These are phyloP conservation scores for Nigrograna mackinnonii DNA, from an alignment of 2,329 filamentous ascomycete genomes.

Conservation along the genomic window DNA sequence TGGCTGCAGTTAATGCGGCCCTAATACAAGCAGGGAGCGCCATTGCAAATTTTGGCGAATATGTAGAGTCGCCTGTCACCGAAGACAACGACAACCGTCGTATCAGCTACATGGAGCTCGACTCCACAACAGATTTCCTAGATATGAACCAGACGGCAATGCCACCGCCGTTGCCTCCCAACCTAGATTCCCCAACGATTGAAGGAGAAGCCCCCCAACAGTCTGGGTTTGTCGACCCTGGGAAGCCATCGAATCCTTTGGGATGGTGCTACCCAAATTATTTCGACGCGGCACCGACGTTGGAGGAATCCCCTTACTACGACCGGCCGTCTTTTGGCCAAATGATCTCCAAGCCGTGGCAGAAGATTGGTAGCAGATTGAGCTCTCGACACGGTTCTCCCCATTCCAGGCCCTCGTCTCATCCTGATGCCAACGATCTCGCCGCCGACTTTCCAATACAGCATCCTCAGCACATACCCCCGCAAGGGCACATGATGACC, in stretches of 20 bases:
- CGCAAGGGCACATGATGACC: conserved; percentile 11
- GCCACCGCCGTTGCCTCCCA: conserved; percentile 23
- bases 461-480: conserved; percentile 13
- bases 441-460: conserved; percentile 25
- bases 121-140: conserved; percentile 30
- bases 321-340: conserved; percentile 36
- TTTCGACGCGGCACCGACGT: conserved; percentile 35
- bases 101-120: conserved; percentile 44
- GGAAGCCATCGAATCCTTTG: conserved; percentile 32
- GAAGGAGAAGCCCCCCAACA: neutral
- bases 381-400: conserved; percentile 26
- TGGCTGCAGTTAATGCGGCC: conserved; percentile 36
- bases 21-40: conserved; percentile 26
- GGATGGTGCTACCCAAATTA: conserved; percentile 38
- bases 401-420: conserved; percentile 25
- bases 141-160: conserved; percentile 31
- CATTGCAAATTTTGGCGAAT: conserved; percentile 18
- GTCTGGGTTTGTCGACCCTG: conserved; percentile 27
- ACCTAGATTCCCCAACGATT: neutral
- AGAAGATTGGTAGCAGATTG: conserved; percentile 34
- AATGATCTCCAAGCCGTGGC: conserved; percentile 36
- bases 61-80: conserved; percentile 23
- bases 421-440: conserved; percentile 24
- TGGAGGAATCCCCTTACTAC: conserved; percentile 41
- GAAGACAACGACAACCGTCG: conserved; percentile 29